Base-by-base conservation (phyloP, 1,284 basidiomycete genomes). In the Violaceomyces palustris region DNA sequence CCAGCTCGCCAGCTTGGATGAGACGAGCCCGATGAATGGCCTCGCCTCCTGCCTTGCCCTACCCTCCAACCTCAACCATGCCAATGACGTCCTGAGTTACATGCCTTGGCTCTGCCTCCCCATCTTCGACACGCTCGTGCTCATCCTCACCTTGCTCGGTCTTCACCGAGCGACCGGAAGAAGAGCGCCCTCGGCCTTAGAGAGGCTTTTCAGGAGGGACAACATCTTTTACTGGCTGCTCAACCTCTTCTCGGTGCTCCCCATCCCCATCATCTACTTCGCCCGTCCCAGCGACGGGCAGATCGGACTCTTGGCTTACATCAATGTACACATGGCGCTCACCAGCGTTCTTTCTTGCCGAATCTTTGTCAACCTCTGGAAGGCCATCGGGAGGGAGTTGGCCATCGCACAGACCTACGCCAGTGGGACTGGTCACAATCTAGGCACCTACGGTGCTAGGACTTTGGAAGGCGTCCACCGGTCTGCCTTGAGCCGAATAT, bases 31-130 rank as follows among this genome's bases (percentile, higher is more conserved):
- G 22, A 37, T 44, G 1, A 59, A 59, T 31, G 50, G 56, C 18
- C 38, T 59, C n/a, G 45, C 45, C 29, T 50, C 56, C 1, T 59
- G 56, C 50, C 50, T 53, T 29, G 42, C 50, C 14, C 42, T 39
- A 15, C 50, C 56, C 15, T 50, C 56, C 4, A 18, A 24, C 5
- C 32, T 29, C 6, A n/a, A n/a, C n/a, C 31, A 35, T 22, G 30
- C 32, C 36, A 50, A 53, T n/a, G 35, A 47, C 21, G 39, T 40
- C 6, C 45, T 53, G 15, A 45, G 41, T 29, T 47, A 48, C 44
- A 39, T 59, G 46, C 56, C 56, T 2, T 59, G 56, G 56, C 54
- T 59, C 42, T 39, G 53, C 33, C 42, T 59, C n/a, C 56, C 56
- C 27, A 33, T 59, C 33, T 59, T 59, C 8, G 56, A 59, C 45